phyloP scores from a whole-genome alignment of 495 filamentous ascomycete species.

The Penicillium cinerascens region DNA sequence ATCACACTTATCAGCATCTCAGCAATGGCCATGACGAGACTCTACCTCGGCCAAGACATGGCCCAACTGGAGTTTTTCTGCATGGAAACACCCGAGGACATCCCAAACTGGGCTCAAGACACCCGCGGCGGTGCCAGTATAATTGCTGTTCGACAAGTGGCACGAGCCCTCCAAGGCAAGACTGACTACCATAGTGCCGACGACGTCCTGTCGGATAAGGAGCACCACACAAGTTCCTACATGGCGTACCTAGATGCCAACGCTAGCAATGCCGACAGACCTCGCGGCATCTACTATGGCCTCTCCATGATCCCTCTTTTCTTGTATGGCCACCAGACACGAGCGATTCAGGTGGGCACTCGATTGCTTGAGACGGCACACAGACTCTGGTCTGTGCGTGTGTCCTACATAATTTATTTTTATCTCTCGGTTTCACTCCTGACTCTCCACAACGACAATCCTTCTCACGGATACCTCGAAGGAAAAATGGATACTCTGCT shows the following conservation, averaged over 20 bases:
- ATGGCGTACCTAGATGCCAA: constrained; percentile 50
- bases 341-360: constrained; percentile 64
- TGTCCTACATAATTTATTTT: constrained; percentile 60
- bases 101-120: constrained; percentile 69
- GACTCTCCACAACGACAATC: constrained; percentile 56
- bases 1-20: constrained; percentile 72
- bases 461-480: constrained; percentile 46
- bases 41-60: constrained; percentile 73
- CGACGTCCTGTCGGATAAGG: constrained; percentile 65
- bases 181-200: constrained; percentile 56
- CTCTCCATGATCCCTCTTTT: constrained; percentile 69
- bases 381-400: constrained; percentile 70
- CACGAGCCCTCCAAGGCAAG: constrained; percentile 79
- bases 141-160: constrained; percentile 64
- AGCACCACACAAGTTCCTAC: constrained; percentile 63
- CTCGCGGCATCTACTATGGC: constrained; percentile 68
- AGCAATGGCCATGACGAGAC: constrained; percentile 62
- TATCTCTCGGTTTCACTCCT: constrained; percentile 67
- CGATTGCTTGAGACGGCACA: constrained; percentile 55
- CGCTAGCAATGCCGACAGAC: constrained; percentile 54
- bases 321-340: constrained; percentile 69
- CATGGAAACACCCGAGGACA: constrained; percentile 69
- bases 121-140: constrained; percentile 76
- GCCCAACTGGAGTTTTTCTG: constrained; percentile 72
- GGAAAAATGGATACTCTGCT: constrained; percentile 54